Evolutionary conservation across 1,139 yeast species (phyloP).

Genomic region (Saccharomyces hybrid): DNA sequence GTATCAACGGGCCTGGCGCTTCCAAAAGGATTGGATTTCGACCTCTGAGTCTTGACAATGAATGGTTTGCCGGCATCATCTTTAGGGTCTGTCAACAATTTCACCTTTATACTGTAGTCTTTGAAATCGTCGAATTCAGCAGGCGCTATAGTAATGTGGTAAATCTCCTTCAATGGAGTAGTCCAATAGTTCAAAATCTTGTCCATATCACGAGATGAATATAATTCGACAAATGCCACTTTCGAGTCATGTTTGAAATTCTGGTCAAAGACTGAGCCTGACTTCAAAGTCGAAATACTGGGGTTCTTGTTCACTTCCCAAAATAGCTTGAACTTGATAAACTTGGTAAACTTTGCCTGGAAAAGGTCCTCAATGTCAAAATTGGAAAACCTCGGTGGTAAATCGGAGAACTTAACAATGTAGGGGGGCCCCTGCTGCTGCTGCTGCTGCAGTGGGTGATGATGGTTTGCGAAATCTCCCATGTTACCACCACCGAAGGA

Average conservation of each 20-base stretch:
- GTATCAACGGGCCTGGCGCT: conserved; percentile 49
- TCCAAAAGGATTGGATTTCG: conserved; percentile 46
- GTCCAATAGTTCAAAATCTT: conserved; percentile 33
- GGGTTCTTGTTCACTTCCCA: conserved; percentile 35
- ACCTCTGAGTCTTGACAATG: conserved; percentile 28
- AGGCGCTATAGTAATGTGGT: conserved; percentile 21
- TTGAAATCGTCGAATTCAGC: conserved; percentile 30
- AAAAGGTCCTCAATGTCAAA: conserved; percentile 33
- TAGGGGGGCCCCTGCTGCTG: conserved; percentile 42
- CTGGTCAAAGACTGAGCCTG: conserved; percentile 26
- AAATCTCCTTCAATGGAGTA: conserved; percentile 24
- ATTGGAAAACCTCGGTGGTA: conserved; percentile 38
- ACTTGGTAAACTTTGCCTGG: conserved; percentile 33
- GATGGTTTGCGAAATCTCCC: conserved; percentile 4
- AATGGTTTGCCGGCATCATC: conserved; percentile 25
- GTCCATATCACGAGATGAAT: conserved; percentile 40
- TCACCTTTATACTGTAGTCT: conserved; percentile 24
- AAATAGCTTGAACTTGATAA: conserved; percentile 34
- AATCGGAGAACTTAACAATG: conserved; percentile 46
- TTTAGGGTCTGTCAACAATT: conserved; percentile 19
- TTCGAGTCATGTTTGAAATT: conserved; percentile 36
- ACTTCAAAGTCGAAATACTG: conserved; percentile 20
- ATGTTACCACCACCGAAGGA: conserved; percentile 5
- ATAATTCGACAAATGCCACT: conserved; percentile 57
- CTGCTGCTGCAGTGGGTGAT: conserved; percentile 3